phyloP scores from a whole-genome alignment of 208 protist genomes.

The Naegleria lovaniensis region DNA sequence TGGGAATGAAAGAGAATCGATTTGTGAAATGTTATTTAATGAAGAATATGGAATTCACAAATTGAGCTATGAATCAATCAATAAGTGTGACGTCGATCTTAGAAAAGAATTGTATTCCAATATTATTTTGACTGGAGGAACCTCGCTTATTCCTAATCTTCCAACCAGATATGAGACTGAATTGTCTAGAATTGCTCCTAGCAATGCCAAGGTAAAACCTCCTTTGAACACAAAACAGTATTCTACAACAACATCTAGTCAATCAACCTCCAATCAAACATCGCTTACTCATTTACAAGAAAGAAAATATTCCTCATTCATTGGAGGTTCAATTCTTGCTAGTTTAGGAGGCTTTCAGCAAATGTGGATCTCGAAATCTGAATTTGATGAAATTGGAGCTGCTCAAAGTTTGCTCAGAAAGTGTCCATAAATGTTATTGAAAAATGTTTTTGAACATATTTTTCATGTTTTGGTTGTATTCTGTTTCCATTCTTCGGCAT shows the following conservation, averaged over 20 bases:
- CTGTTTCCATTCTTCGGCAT: slow-evolving; percentile 58
- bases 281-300: slow-evolving; percentile 38
- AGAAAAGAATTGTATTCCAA: slow-evolving; percentile 77
- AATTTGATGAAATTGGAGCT: slow-evolving; percentile 70
- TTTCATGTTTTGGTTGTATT: slow-evolving; percentile 43
- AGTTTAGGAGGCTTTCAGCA: slow-evolving; percentile 43
- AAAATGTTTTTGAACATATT: slow-evolving; percentile 43
- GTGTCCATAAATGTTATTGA: slow-evolving; percentile 51
- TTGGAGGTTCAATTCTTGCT: slow-evolving; percentile 67
- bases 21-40: background rate
- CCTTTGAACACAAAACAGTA: background rate
- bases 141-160: slow-evolving; percentile 66
- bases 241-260: background rate
- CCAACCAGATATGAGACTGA: slow-evolving; percentile 71
- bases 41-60: background rate
- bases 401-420: slow-evolving; percentile 63
- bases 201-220: slow-evolving; percentile 33
- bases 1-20: background rate
- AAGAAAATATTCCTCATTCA: slow-evolving; percentile 59
- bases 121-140: slow-evolving; percentile 83
- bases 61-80: slow-evolving; percentile 46
- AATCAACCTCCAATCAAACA: background rate
- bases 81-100: slow-evolving; percentile 75
- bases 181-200: background rate
- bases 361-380: slow-evolving; percentile 59